Conservation (phyloP, 257 asterid genomes). For the Hygrophila difformis region DNA sequence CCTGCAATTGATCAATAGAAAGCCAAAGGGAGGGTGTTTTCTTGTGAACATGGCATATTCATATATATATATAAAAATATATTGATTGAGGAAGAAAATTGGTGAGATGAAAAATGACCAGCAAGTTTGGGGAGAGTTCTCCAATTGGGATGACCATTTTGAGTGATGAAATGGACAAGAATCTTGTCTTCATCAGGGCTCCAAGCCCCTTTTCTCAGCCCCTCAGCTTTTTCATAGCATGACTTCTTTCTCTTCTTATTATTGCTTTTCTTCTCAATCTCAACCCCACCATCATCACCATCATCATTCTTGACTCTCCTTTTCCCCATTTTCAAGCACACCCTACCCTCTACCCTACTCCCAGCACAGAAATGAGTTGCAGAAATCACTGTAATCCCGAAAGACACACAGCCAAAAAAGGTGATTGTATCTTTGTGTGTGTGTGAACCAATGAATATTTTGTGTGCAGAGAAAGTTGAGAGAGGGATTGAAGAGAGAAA, state of each 20-base stretch:
- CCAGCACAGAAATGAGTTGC: too few relatives aligned
- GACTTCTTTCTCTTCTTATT: conserved; percentile 31
- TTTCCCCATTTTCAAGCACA: conserved; percentile 27
- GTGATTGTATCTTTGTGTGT: too few relatives aligned
- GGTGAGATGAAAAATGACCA: conserved; percentile 22
- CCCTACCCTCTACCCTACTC: too few relatives aligned
- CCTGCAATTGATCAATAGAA: conserved; percentile 26
- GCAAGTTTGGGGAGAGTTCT: conserved; percentile 61
- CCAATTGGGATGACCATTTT: conserved; percentile 63
- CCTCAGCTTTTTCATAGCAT: conserved; percentile 48
- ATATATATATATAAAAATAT: not conserved
- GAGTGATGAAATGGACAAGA: conserved; percentile 49
- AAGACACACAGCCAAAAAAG: too few relatives aligned
- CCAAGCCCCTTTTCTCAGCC: conserved; percentile 62
- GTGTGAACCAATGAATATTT: too few relatives aligned
- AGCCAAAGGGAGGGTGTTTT: not conserved
- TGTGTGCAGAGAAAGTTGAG: too few relatives aligned
- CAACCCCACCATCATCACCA: too few relatives aligned
- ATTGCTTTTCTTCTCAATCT: conserved; percentile 17
- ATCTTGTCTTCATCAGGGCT: conserved; percentile 63
- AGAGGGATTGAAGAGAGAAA: too few relatives aligned
- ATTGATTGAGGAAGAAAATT: not conserved
- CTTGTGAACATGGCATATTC: not conserved
- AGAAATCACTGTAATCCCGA: too few relatives aligned
- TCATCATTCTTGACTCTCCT: conserved; percentile 22